These are phyloP conservation scores for Mycena sanguinolenta DNA, from an alignment of 768 basidiomycete genomes.

Conservation along the genomic window DNA sequence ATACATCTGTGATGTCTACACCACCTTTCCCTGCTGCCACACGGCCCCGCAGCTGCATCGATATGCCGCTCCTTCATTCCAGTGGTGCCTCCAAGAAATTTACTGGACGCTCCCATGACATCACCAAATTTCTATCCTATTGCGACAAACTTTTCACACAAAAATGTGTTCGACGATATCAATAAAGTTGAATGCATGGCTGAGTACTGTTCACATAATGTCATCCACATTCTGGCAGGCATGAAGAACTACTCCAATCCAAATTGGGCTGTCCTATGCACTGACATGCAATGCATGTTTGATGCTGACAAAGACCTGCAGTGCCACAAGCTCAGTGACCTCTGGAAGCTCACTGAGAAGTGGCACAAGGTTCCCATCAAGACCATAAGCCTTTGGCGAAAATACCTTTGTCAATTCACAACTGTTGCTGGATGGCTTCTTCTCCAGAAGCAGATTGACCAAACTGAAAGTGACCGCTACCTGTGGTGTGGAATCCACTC, in stretches of 20 bases:
- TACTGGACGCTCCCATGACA: neutral
- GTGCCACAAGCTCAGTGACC: neutral
- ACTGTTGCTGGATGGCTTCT: constrained; percentile 5
- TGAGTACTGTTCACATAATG: constrained; percentile 15
- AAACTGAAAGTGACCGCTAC: neutral
- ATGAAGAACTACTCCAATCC: constrained; percentile 15
- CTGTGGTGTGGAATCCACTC: constrained; percentile 8
- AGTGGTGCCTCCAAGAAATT: constrained; percentile 20
- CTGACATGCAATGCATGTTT: constrained; percentile 8
- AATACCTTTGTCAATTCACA: constrained; percentile 6
- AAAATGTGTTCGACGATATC: constrained; percentile 3
- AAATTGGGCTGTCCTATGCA: constrained; percentile 6
- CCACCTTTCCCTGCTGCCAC: neutral
- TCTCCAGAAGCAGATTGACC: neutral
- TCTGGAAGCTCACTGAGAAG: constrained; percentile 2
- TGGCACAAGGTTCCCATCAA: constrained; percentile 10
- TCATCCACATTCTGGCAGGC: constrained; percentile 19
- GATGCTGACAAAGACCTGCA: constrained; percentile 18
- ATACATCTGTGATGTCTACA: too few relatives aligned
- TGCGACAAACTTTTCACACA: constrained; percentile 5
- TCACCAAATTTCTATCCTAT: neutral
- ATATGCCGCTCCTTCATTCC: constrained; percentile 5
- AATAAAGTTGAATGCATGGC: constrained; percentile 6
- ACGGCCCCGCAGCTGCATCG: constrained; percentile 10
- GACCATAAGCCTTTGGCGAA: constrained; percentile 4